Evolutionary conservation across 106 monocot species (phyloP).

Genomic region (Cymbidium sinense): DNA sequence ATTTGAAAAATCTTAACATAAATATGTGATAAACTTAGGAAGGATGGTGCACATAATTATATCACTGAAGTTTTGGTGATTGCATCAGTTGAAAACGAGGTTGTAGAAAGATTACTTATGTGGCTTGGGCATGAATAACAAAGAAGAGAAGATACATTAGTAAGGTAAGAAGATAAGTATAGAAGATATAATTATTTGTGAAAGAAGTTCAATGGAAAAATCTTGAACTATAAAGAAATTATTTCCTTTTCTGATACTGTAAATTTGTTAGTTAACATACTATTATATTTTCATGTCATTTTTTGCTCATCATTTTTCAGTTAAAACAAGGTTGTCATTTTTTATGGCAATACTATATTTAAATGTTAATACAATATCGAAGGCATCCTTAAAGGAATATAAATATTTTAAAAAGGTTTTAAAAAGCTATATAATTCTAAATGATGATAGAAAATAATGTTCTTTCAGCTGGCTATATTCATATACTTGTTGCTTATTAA

Average conservation of each 20-base stretch:
- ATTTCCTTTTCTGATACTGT: background rate
- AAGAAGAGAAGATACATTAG: background rate
- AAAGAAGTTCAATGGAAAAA: background rate
- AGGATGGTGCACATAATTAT: background rate
- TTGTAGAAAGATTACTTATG: background rate
- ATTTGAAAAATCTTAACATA: too few relatives aligned
- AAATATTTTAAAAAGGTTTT: background rate
- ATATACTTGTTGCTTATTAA: background rate
- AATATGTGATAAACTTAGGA: background rate
- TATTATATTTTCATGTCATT: background rate
- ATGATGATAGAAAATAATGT: too few relatives aligned
- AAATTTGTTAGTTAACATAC: background rate
- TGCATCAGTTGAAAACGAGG: background rate
- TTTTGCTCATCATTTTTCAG: background rate
- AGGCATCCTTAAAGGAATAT: background rate
- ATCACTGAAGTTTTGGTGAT: background rate
- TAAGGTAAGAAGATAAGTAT: background rate
- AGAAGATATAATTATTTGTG: background rate
- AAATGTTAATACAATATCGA: background rate
- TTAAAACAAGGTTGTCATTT: background rate
- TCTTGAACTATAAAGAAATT: background rate
- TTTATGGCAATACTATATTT: background rate
- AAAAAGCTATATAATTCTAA: background rate
- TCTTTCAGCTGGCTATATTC: background rate
- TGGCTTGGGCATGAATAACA: background rate